A percentile compares a stretch with the other conserved stretches of the same genome.
phyloP scores from a whole-genome alignment of 345 rosid genomes.

The Firmiana major region DNA sequence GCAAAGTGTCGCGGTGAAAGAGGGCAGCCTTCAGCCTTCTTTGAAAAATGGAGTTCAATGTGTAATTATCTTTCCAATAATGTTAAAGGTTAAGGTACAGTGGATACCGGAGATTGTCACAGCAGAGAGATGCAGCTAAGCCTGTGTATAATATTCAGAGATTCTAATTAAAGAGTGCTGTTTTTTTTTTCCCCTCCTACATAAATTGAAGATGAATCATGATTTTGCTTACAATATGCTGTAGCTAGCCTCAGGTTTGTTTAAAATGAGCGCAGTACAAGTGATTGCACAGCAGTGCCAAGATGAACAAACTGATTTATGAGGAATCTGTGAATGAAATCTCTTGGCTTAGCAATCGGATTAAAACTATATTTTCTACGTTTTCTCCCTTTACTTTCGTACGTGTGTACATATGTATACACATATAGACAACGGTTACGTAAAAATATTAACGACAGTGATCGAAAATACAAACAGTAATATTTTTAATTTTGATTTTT shows the following conservation, averaged over 20 bases:
- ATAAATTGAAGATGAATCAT: not conserved
- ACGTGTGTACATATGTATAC: too few species aligned
- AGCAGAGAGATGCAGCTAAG: not conserved
- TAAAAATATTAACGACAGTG: too few species aligned
- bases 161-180: not conserved
- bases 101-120: not conserved
- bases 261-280: not conserved
- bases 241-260: not conserved
- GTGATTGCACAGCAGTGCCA: not conserved
- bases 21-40: not conserved
- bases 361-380: not conserved
- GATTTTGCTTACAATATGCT: not conserved
- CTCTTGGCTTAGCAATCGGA: not conserved
- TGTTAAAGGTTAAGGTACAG: conserved; percentile 1
- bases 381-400: too few species aligned
- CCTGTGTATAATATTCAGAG: conserved; percentile 1
- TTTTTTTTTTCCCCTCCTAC: not conserved
- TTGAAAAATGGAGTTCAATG: not conserved
- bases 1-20: conserved; percentile 13
- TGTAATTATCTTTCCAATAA: conserved; percentile 20
- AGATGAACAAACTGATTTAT: not conserved
- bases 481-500: too few species aligned
- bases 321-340: not conserved
- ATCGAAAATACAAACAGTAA: too few species aligned
- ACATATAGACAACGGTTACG: too few species aligned